These are phyloP conservation scores for Cercospora sp. DNA, from an alignment of 2,329 filamentous ascomycete genomes.

Conservation along the genomic window DNA sequence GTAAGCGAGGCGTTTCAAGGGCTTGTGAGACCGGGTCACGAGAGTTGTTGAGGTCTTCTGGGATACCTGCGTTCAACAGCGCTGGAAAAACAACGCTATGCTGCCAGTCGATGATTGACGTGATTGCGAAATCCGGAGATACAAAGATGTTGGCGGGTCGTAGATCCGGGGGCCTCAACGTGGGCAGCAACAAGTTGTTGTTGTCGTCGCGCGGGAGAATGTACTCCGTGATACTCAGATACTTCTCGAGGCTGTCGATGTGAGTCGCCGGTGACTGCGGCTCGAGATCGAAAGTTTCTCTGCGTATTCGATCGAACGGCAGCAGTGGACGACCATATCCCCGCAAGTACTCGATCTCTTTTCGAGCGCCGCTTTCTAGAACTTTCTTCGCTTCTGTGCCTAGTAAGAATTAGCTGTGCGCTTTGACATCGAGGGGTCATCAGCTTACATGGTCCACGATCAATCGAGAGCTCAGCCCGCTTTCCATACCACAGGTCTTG, in stretches of 20 bases:
- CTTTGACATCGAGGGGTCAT: background rate
- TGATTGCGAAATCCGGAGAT: slow-evolving; percentile 32
- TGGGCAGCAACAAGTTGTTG: slow-evolving; percentile 23
- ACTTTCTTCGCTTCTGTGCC: slow-evolving; percentile 32
- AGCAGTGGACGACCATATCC: slow-evolving; percentile 36
- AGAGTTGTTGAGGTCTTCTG: slow-evolving; percentile 43
- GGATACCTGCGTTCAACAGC: slow-evolving; percentile 44
- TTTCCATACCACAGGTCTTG: slow-evolving; percentile 38
- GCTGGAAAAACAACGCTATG: slow-evolving; percentile 42
- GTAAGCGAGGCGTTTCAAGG: background rate
- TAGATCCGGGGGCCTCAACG: slow-evolving; percentile 32
- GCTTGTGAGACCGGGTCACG: background rate
- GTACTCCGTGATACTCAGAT: slow-evolving; percentile 32
- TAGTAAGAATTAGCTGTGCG: slow-evolving; percentile 16
- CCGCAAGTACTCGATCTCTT: slow-evolving; percentile 38
- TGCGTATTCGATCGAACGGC: slow-evolving; percentile 37
- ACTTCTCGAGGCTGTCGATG: slow-evolving; percentile 37
- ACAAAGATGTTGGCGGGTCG: slow-evolving; percentile 40
- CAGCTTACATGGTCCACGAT: slow-evolving; percentile 41
- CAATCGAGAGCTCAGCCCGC: slow-evolving; percentile 29
- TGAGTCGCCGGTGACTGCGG: slow-evolving; percentile 36
- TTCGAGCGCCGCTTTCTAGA: slow-evolving; percentile 38
- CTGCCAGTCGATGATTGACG: slow-evolving; percentile 47
- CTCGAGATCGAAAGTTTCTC: slow-evolving; percentile 39
- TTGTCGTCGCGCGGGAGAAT: slow-evolving; percentile 27